Conservation (phyloP, 1,139 yeast genomes). For the Pichia sp. region DNA sequence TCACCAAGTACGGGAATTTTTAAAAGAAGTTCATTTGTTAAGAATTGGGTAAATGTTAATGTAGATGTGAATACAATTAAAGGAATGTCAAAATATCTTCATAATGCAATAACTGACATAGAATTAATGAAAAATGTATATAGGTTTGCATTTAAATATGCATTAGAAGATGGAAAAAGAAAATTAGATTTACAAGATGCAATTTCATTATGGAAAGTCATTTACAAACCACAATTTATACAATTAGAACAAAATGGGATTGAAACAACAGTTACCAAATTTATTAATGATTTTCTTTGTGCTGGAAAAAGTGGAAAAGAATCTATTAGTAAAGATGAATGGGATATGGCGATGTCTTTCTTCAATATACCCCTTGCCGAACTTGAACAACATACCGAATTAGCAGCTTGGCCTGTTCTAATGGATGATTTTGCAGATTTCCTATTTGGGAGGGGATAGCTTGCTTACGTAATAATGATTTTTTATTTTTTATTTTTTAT, state of each 20-base stretch:
- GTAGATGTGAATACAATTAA: constrained; percentile 28
- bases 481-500: not conserved
- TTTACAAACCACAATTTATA: constrained; percentile 28
- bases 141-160: constrained; percentile 62
- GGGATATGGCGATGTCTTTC: constrained; percentile 79
- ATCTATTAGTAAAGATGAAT: constrained; percentile 61
- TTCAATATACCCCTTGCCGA: constrained; percentile 39
- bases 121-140: constrained; percentile 53
- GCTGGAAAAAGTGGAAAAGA: constrained; percentile 30
- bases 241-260: not conserved
- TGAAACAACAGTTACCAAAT: constrained; percentile 9
- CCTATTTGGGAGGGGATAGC: constrained; percentile 1
- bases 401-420: constrained; percentile 87
- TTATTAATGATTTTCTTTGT: constrained; percentile 6
- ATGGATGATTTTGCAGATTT: constrained; percentile 76
- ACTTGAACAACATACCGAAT: constrained; percentile 57
- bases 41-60: constrained; percentile 44
- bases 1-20: constrained; percentile 66
- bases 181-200: constrained; percentile 60
- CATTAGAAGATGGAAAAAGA: constrained; percentile 56
- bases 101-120: constrained; percentile 25
- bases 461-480: not conserved
- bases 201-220: constrained; percentile 68
- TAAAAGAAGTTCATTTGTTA: constrained; percentile 40
- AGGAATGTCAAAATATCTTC: constrained; percentile 45